These are phyloP conservation scores for Tetradesmus lagerheimii DNA, from an alignment of 139 green algal species.

Conservation along the genomic window DNA sequence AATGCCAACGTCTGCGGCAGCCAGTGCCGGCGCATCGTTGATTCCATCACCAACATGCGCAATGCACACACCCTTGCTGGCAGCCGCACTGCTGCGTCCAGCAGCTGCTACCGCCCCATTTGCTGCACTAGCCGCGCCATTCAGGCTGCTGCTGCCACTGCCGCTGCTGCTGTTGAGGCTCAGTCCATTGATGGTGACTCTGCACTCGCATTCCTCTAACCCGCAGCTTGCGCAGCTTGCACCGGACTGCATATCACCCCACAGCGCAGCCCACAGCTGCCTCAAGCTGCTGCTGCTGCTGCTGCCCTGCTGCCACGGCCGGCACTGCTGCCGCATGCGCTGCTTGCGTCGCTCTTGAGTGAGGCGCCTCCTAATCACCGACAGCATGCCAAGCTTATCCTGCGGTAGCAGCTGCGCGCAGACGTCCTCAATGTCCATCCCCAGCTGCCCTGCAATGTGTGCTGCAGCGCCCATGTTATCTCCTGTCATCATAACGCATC, in stretches of 20 bases:
- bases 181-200: background rate
- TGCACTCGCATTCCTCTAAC: background rate
- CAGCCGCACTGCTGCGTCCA: background rate
- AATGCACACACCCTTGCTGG: constrained; percentile 13
- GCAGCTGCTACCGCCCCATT: background rate
- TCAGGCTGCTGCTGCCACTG: background rate
- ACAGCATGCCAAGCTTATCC: constrained; percentile 65
- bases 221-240: background rate
- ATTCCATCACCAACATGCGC: constrained; percentile 80
- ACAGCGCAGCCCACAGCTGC: background rate
- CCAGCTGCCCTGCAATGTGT: constrained; percentile 56
- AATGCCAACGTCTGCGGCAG: constrained; percentile 63
- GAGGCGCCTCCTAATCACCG: background rate
- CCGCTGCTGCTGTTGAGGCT: constrained; percentile 6
- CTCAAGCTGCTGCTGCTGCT: background rate
- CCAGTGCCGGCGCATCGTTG: constrained; percentile 76
- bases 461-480: constrained; percentile 64
- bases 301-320: background rate
- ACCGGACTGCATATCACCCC: background rate
- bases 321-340: background rate
- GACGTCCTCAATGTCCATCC: constrained; percentile 43
- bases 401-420: constrained; percentile 55
- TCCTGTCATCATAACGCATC: constrained; percentile 71
- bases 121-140: background rate
- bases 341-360: background rate